A percentile compares a stretch with the other conserved stretches of the same genome.
Conservation (phyloP, 768 basidiomycete genomes). For the Kwoniella dejecticola region DNA sequence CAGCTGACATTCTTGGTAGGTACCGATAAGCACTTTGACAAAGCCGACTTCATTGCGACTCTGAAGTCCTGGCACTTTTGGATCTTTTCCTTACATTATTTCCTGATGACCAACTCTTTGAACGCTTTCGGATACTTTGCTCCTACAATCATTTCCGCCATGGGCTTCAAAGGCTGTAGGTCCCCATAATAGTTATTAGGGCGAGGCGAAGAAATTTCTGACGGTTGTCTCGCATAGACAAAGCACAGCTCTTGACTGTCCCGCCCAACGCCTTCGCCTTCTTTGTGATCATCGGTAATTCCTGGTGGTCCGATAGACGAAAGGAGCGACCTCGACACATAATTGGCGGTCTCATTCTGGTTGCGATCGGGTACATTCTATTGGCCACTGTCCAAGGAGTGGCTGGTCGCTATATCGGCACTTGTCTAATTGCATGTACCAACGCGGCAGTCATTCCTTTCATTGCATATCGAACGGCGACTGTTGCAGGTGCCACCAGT, state of each 20-base stretch:
- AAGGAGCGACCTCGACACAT: conserved; percentile 44
- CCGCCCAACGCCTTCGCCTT: conserved; percentile 40
- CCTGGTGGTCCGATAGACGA: conserved; percentile 38
- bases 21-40: conserved; percentile 35
- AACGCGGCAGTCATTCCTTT: conserved; percentile 51
- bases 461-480: conserved; percentile 42
- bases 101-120: conserved; percentile 12
- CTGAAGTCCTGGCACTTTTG: conserved; percentile 26
- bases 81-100: conserved; percentile 20
- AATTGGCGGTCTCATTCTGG: conserved; percentile 35
- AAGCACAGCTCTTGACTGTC: conserved; percentile 33
- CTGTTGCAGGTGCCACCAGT: conserved; percentile 39
- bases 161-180: conserved; percentile 45
- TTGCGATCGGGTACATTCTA: conserved; percentile 43
- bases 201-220: not conserved
- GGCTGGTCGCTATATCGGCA: conserved; percentile 40
- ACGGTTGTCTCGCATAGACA: conserved; percentile 15
- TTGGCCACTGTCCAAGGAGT: conserved; percentile 38
- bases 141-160: conserved; percentile 24
- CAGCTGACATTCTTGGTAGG: not conserved
- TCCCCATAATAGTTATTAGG: not conserved
- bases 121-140: conserved; percentile 33
- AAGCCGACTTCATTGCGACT: conserved; percentile 27
- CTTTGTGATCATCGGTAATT: conserved; percentile 46
- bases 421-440: conserved; percentile 49